A percentile compares a stretch with the other conserved stretches of the same genome.
Conservation (phyloP, 108 stramenopile genomes). For the Seminavis robusta region DNA sequence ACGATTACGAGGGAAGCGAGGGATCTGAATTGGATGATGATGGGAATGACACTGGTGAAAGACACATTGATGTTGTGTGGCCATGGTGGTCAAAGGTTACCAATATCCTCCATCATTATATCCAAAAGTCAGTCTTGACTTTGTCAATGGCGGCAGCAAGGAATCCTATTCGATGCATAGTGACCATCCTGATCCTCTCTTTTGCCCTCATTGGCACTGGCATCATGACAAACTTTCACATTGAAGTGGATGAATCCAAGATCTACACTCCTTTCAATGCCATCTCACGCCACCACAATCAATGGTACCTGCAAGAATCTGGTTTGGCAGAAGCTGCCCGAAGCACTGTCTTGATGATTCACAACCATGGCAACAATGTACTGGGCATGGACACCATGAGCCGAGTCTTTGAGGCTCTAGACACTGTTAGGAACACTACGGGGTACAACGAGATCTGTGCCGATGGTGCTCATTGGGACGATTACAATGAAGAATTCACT, state of each 20-base stretch:
- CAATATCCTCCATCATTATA: no score
- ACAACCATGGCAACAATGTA: slow-evolving; percentile 9
- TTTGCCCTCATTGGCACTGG: no score
- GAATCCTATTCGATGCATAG: no score
- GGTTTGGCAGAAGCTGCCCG: neutral
- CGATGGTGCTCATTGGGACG: no score
- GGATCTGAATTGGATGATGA: no score
- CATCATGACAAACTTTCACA: slow-evolving; percentile 17
- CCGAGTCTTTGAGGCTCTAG: slow-evolving; percentile 7
- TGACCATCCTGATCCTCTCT: no score
- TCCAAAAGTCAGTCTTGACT: no score
- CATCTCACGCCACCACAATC: neutral
- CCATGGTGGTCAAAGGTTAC: no score
- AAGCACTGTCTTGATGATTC: slow-evolving; percentile 1
- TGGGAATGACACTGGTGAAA: no score
- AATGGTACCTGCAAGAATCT: slow-evolving; percentile 2
- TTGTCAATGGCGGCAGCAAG: no score
- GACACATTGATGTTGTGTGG: no score
- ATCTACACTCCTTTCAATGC: slow-evolving; percentile 4
- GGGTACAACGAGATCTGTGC: slow-evolving; percentile 14
- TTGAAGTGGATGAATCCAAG: neutral
- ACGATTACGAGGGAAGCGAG: no score
- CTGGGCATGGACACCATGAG: neutral
- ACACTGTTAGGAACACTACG: neutral
- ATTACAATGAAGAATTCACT: neutral